Conservation (phyloP, 176 grass and related monocot species). For the Dendrocalamus sinicus region DNA sequence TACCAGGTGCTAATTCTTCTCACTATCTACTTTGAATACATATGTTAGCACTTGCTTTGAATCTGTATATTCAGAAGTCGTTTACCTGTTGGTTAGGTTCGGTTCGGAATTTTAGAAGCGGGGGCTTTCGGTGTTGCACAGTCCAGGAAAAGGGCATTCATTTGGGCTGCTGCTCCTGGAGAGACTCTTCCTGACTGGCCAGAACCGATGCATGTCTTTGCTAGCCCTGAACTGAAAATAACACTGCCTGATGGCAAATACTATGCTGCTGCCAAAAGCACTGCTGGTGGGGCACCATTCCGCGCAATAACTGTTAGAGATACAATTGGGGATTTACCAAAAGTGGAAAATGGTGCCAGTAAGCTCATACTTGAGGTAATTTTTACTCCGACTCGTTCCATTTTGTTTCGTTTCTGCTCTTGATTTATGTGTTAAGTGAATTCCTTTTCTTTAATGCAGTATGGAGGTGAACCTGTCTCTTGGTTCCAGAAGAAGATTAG, state of each 20-base stretch:
- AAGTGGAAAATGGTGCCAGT: constrained; percentile 75
- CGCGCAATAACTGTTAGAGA: constrained; percentile 89
- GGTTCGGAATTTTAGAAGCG: constrained; percentile 97
- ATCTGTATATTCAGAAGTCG: constrained; percentile 38
- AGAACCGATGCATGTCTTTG: constrained; percentile 95
- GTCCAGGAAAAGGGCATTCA: constrained; percentile 96
- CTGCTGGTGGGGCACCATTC: constrained; percentile 85
- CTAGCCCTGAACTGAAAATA: constrained; percentile 83
- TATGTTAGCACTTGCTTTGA: constrained; percentile 34
- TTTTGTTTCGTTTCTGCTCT: constrained; percentile 8
- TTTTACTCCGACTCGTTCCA: constrained; percentile 1
- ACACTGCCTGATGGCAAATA: constrained; percentile 71
- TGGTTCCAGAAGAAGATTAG: constrained; percentile 98
- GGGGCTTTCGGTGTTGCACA: constrained; percentile 92
- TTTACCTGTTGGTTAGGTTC: constrained; percentile 61
- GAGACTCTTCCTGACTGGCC: constrained; percentile 95
- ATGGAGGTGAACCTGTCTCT: constrained; percentile 73
- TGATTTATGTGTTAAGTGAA: constrained; percentile 7
- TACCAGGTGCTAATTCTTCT: constrained; percentile 76
- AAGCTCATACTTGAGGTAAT: constrained; percentile 76
- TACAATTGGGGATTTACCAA: constrained; percentile 85
- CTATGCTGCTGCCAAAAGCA: constrained; percentile 80
- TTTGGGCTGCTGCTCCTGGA: constrained; percentile 93
- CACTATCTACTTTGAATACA: constrained; percentile 24
- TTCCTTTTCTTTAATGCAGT: constrained; percentile 57